These are phyloP conservation scores for Citrullus colocynthis DNA, from an alignment of 306 rosid species.

Conservation along the genomic window DNA sequence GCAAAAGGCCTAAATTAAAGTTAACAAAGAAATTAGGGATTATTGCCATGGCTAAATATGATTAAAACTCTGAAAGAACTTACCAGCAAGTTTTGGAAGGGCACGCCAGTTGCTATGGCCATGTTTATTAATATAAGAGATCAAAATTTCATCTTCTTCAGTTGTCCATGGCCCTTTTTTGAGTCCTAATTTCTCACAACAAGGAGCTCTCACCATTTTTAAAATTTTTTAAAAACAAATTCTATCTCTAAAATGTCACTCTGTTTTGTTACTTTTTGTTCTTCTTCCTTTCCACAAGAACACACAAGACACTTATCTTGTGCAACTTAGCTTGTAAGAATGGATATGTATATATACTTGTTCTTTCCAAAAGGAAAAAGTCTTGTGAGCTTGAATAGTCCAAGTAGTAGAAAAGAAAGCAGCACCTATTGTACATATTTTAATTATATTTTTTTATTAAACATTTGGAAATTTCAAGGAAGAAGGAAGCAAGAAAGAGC, in stretches of 20 bases:
- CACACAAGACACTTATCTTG: background rate
- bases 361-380: background rate
- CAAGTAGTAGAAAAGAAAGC: background rate
- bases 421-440: background rate
- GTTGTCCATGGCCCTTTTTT: conserved; percentile 89
- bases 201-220: conserved; percentile 89
- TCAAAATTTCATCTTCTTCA: conserved; percentile 70
- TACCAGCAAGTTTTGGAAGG: conserved; percentile 93
- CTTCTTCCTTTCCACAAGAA: background rate
- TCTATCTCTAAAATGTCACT: background rate
- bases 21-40: background rate
- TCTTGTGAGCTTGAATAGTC: background rate
- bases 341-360: background rate
- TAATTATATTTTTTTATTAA: background rate
- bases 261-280: background rate
- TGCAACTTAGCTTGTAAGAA: background rate
- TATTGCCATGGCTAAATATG: background rate
- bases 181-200: conserved; percentile 89
- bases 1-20: conserved; percentile 38
- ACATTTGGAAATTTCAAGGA: background rate
- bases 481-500: background rate
- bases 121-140: conserved; percentile 35
- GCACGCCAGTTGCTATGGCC: conserved; percentile 98
- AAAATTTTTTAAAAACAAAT: background rate
- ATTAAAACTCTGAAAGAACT: background rate